Conservation (phyloP, 768 basidiomycete species). For the Tricholoma hemisulphureum region DNA sequence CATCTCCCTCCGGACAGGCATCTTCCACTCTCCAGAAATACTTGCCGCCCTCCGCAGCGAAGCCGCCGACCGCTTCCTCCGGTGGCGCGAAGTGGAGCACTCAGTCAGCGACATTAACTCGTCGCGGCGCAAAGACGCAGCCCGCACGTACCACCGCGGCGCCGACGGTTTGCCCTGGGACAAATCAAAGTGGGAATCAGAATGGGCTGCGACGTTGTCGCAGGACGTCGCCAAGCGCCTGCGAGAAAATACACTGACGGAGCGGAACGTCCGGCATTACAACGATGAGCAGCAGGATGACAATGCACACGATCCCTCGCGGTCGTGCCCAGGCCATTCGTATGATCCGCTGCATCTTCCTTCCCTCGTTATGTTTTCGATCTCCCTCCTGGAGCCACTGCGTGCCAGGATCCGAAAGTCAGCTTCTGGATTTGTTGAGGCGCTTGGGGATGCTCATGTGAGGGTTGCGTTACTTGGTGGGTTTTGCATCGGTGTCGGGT, state of each 20-base stretch:
- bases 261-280: conserved; percentile 9
- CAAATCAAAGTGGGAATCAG: conserved; percentile 64
- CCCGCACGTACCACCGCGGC: conserved; percentile 9
- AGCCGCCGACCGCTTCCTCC: conserved; percentile 66
- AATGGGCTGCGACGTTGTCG: conserved; percentile 62
- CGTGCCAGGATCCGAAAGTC: conserved; percentile 25
- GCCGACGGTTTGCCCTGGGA: conserved; percentile 43
- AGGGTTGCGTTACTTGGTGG: conserved; percentile 36
- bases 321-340: conserved; percentile 6
- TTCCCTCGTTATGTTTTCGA: conserved; percentile 56
- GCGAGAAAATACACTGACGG: conserved; percentile 37
- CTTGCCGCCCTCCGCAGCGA: conserved; percentile 57
- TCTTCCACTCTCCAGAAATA: conserved; percentile 66
- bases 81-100: conserved; percentile 69
- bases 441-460: conserved; percentile 26
- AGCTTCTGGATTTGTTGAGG: conserved; percentile 19
- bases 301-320: conserved; percentile 4
- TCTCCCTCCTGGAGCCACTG: conserved; percentile 57
- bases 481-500: conserved; percentile 39
- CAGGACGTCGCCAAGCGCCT: conserved; percentile 55
- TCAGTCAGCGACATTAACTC: conserved; percentile 45
- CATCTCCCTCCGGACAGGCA: conserved; percentile 51
- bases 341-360: conserved; percentile 70
- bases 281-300: background rate
- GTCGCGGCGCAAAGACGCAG: conserved; percentile 24